Evolutionary conservation across 1,139 yeast species (phyloP).

Genomic region (Hyphopichia fennica): DNA sequence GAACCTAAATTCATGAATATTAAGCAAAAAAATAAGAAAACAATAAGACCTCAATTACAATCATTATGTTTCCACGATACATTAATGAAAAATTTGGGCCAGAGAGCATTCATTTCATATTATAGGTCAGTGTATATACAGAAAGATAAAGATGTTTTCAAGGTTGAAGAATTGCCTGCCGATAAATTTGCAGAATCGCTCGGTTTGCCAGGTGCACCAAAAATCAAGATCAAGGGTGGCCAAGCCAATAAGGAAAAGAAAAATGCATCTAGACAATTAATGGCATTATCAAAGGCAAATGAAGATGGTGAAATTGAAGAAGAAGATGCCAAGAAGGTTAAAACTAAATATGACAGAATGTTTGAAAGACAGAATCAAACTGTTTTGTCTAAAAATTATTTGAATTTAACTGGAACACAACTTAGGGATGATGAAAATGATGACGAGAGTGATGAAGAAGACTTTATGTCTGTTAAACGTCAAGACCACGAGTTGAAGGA

Average conservation of each 20-base stretch:
- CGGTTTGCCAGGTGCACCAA: conserved; percentile 96
- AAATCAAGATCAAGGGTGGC: conserved; percentile 66
- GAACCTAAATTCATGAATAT: conserved; percentile 73
- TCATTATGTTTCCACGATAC: conserved; percentile 91
- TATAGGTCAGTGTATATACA: conserved; percentile 82
- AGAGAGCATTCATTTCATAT: conserved; percentile 92
- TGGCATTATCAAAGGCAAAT: conserved; percentile 56
- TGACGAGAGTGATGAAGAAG: conserved; percentile 53
- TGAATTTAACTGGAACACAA: conserved; percentile 59
- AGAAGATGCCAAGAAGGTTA: conserved; percentile 45
- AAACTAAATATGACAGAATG: conserved; percentile 94
- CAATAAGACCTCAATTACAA: conserved; percentile 82
- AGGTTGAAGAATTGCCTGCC: conserved; percentile 70
- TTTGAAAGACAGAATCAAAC: conserved; percentile 94
- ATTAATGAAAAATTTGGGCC: conserved; percentile 87
- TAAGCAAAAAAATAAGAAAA: conserved; percentile 72
- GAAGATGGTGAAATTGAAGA: conserved; percentile 63
- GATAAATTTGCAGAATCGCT: conserved; percentile 84
- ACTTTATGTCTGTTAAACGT: conserved; percentile 79
- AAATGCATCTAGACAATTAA: conserved; percentile 74
- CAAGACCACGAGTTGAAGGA: conserved; percentile 68
- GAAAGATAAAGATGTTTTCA: conserved; percentile 82
- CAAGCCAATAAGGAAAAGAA: conserved; percentile 65
- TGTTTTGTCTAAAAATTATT: conserved; percentile 84
- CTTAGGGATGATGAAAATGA: conserved; percentile 27